Evolutionary conservation across 345 rosid genomes (phyloP), one percentile per base, ranked within the genome.

Genomic region (Hirschfeldia incana): DNA sequence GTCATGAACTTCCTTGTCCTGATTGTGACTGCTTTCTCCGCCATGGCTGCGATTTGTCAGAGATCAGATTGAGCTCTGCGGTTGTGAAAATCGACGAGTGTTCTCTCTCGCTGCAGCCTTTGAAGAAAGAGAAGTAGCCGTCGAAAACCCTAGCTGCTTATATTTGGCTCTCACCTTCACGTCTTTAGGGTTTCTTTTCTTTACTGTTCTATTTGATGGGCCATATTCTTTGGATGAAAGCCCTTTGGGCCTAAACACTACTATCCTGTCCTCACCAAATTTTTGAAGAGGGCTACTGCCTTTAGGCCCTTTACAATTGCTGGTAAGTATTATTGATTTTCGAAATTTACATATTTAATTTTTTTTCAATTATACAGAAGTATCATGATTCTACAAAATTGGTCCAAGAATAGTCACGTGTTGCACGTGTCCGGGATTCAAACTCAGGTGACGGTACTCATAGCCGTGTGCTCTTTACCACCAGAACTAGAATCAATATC

Each of bases 1-100:
- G 99, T 95, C 98, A 95, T 95, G 84, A 95, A 92, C 85, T 94
- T 94, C 74, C 98, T 82, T 29, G 97, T 92, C 7, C 98, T 83
- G 33, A 94, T 88, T 0, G 98, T 94, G 3, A 91, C 94, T 11
- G 97, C 97, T 86, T 92, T 94, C 73, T 92, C 98, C 81, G 95
- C 89, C 97, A 91, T 92, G 69, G 65, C 76, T 79, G 61, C 65
- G 30, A 42, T 66, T 61, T 7, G 49, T 57, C 69, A 68, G 78
- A 79, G 62, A 66, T 65, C 63, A 67, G 53, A 72, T 6, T 71
- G 16, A 65, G 53, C 72, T 67, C 73, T 78, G 78, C 57, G 82
- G 74, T 34, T 34, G 13, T 8, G 1, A 53, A 67, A 73, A 34
- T 67, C 65, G 36, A 67, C 70, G 78, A n/a, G 15, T 33, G 0